Evolutionary conservation across 805 yeast species (phyloP).

Genomic region (Ogataea pini): DNA sequence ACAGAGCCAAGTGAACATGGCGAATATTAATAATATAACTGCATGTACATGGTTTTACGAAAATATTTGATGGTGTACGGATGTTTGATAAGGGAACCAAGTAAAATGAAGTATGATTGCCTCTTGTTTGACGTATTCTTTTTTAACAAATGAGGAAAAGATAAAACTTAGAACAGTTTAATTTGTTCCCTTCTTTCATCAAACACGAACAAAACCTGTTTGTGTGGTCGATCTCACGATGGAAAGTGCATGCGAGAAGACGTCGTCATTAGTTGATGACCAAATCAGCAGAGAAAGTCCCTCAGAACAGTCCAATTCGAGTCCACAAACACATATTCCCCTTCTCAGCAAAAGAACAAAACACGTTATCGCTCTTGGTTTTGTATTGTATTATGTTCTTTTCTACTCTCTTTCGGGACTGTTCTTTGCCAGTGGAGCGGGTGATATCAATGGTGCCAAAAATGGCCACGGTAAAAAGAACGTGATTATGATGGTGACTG

Average conservation of each 20-base stretch:
- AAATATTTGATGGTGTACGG: slow-evolving; percentile 4
- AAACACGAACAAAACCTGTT: too few relatives aligned
- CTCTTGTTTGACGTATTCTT: too few relatives aligned
- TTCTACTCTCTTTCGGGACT: slow-evolving; percentile 6
- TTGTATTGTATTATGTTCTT: slow-evolving; percentile 3
- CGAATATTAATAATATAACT: background rate
- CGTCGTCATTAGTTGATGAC: too few relatives aligned
- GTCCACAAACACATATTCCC: background rate
- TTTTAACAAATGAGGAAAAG: too few relatives aligned
- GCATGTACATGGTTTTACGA: too few relatives aligned
- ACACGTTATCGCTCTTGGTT: background rate
- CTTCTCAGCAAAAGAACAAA: background rate
- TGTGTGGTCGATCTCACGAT: background rate
- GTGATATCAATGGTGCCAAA: background rate
- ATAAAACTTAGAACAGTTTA: background rate
- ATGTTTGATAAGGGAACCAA: background rate
- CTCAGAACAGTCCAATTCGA: background rate
- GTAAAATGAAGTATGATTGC: too few relatives aligned
- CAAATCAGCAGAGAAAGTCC: background rate
- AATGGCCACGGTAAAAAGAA: slow-evolving; percentile 56
- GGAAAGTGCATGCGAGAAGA: too few relatives aligned
- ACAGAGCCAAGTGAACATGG: background rate
- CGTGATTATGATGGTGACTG: slow-evolving; percentile 85
- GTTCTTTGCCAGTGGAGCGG: background rate
- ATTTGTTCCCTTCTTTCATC: background rate